phyloP scores from a whole-genome alignment of 176 grass and related monocot genomes.

The Oryza coarctata region DNA sequence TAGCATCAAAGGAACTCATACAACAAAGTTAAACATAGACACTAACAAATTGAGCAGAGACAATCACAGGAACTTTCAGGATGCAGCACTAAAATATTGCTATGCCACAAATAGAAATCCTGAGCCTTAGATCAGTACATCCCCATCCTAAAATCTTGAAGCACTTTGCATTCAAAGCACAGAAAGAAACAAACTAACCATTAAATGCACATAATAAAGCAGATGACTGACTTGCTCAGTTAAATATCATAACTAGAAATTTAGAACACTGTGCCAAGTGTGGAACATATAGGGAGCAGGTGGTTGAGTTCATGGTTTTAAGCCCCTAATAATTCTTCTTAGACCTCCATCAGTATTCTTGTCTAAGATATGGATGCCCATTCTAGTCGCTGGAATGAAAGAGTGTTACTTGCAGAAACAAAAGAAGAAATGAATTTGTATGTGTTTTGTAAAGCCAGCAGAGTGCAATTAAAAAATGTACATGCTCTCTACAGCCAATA shows the following conservation, averaged over 20 bases:
- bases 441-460: neutral
- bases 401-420: conserved; percentile 5
- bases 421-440: neutral
- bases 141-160: conserved; percentile 9
- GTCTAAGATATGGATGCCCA: neutral
- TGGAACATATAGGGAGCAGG: neutral
- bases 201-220: neutral
- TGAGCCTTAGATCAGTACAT: neutral
- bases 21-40: conserved; percentile 23
- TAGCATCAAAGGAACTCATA: conserved; percentile 28
- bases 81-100: neutral
- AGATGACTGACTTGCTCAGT: neutral
- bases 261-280: neutral
- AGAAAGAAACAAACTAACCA: neutral
- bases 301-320: neutral
- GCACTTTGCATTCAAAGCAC: neutral
- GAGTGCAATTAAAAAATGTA: neutral
- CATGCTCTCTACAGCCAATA: neutral
- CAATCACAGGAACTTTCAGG: neutral
- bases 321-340: neutral
- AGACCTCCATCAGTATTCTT: neutral
- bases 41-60: neutral
- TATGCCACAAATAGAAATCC: conserved; percentile 19
- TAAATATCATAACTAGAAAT: neutral
- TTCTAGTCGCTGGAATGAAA: conserved; percentile 5